Base-by-base conservation (phyloP, 2,329 filamentous ascomycete genomes). In the Bipolaris victoriae region DNA sequence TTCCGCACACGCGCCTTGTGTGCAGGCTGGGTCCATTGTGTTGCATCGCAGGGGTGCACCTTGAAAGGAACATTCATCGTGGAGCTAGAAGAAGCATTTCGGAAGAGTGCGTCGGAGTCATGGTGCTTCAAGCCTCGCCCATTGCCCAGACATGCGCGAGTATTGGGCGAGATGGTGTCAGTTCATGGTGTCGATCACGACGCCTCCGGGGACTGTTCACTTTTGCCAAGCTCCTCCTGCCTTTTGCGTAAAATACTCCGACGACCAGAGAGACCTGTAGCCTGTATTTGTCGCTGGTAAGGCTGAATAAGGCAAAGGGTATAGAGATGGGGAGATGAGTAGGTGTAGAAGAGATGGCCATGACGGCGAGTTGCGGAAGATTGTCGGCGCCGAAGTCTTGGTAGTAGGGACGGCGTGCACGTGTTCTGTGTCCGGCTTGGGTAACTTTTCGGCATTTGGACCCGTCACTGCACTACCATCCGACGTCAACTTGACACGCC, bases 191-290 rank as follows among this genome's bases (percentile, higher is more conserved):
- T 51, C 55, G 54, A 59, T 65, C 57, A 46, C 20, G 29, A 39
- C 40, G 35, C 44, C n/a, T 37, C 31, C 33, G 39, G 49, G 33
- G 31, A 47, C 26, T 47, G 49, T 7, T 39, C 39, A 31, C 16
- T 41, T 26, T 40, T 29, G n/a, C 18, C 37, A 37, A 7, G 40
- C 18, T 16, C 35, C 55, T 58, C 60, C 60, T 64, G 55, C 60
- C 55, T 52, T 15, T 57, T 63, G 51, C 13, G 57, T 57, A n/a
- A 39, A 9, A 22, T 16, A 4, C 60, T 57, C 62, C 57, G 57
- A 15, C 24, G 16, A 56, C 43, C 48, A 50, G 46, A 15, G 9
- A 7, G 35, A 16, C 16, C n/a, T 48, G 36, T 31, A 36, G 26
- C 24, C 36, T 57, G 33, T 20, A 11, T 44, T 43, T 13, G 33